Base-by-base conservation (phyloP, 148 eudicot species). In the Camellia granthamiana region DNA sequence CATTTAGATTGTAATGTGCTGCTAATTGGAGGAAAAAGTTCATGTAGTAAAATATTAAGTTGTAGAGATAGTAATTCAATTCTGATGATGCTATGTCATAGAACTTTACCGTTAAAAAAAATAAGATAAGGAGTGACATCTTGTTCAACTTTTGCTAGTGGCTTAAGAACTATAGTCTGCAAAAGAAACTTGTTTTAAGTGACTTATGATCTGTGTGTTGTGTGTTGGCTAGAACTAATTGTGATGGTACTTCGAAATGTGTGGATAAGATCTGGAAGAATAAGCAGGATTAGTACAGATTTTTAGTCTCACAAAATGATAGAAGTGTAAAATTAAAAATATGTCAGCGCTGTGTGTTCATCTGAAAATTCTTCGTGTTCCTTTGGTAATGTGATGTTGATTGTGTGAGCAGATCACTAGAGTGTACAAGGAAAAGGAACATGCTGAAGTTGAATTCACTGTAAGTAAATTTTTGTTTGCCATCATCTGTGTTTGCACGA, bases 371-470 rank as follows among this genome's bases (percentile, higher is more conserved):
- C 13, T 65, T 76, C 66, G 56, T 77, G 73, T 74, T 65, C 63
- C 62, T 61, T 82, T 54, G 41, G 12, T 19, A 60, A 62, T 71
- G 46, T 69, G 19, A 16, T 47, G 65, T 65, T 77, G 56, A 42
- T 81, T 72, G 30, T 70, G 13, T 67, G 69, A 18, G 46, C 86
- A 96, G 99, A 86, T 91, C 84, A 96, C 95, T 44, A 92, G 99
- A 84, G 94, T 92, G 52, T 92, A 90, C 90, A 96, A 92, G 80
- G 91, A 80, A 42, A 92, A 91, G 87, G 98, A 96, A 79, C 93
- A 96, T 82, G 89, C 88, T 75, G 99, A 96, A 91, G 81, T 96
- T 81, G 99, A 96, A 81, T 94, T 91, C 81, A 84, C 80, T 81
- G 99, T 96, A 87, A 88, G 97, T 83, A 74, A n/a, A 66, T 70